Base-by-base conservation (phyloP, 2,329 filamentous ascomycete genomes). In the Aspergillus uvarum region DNA sequence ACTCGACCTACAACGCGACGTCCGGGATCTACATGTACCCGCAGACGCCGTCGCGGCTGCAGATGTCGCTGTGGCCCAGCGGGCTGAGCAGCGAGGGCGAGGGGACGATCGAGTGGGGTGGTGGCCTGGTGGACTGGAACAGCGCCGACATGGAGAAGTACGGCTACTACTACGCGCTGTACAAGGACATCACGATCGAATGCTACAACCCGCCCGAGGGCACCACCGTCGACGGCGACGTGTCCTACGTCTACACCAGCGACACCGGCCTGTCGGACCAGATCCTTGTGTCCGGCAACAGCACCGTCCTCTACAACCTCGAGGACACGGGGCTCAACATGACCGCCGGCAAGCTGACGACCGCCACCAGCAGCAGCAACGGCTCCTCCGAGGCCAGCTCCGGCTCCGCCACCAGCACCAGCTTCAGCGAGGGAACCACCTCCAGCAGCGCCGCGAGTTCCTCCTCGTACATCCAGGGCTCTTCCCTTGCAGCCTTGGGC, bases 161-260 rank as follows among this genome's bases (percentile, higher is more conserved):
- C 29, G 53, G 53, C n/a, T 55, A 55, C 53, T 55, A 47, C 24
- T 55, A 55, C n/a, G 53, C 53, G 8, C 53, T 47, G 29, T 55
- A 48, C 53, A 47, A 55, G 29, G 42, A 55, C 42, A 55, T 55
- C 42, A 55, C 53, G 4, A 6, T 55, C 16, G 53, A 55, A n/a
- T 55, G 53, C 44, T 55, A 55, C 26, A 24, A 19, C 12, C n/a
- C 42, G 24, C 53, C 53, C n/a, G n/a, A 14, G 8, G 53, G 42
- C 26, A 48, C 53, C 2, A 35, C 47, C n/a, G n/a, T 32, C 26
- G 21, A 55, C 16, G 53, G 53, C 19, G 53, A 55, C 42, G 19
- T 8, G 11, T 55, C 53, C 4, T 55, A 55, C 11, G 26, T 55
- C 24, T 55, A 55, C 42, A 55, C 53, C 26, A 55, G 53, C 26